Evolutionary conservation across 305 asterid genomes (phyloP), one percentile per base, ranked within the genome.

Genomic region (Withania somnifera): DNA sequence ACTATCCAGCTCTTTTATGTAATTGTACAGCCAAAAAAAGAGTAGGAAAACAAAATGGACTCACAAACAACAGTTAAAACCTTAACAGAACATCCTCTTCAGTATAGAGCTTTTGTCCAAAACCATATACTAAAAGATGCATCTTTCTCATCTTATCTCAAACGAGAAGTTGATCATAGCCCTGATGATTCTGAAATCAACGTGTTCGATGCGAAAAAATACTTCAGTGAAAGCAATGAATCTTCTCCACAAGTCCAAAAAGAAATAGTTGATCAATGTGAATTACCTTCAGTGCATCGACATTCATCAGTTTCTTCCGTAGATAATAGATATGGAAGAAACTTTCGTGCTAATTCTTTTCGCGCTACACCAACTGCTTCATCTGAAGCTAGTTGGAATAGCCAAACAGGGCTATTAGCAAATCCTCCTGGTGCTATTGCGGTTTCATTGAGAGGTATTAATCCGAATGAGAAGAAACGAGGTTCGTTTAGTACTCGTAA

Each of bases 321-420:
- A 0, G 94, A 88, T 54, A 91, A 92, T 0, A 94, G 87, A 63
- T 91, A 84, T 17, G 83, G 86, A 9, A 83, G 91, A 64, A 92
- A 89, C 32, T 87, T 79, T 53, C 52, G 90, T 64, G 88, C 89
- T 0, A 86, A 89, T 24, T 92, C 92, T 0, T 91, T 90, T 77
- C 88, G 86, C 17, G 90, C 96, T 2, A 91, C 96, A 50, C 97
- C 97, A 0, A 90, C 96, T 2, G 97, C 93, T 80, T 93, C 97
- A 6, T 91, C 97, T 11, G 97, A 91, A 85, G 96, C 94, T 8
- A 90, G 94, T 84, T 90, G 97, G 97, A 93, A 93, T 81, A 91
- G 96, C 84, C 96, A 90, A 75, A 90, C 92, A 2, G 97, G 97
- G 1, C 84, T 93, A 5, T 50, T 93, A 81, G 84, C 88, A 7